Evolutionary conservation across 2,329 filamentous ascomycete genomes (phyloP).

Genomic region (Pyrenochaeta sp.): DNA sequence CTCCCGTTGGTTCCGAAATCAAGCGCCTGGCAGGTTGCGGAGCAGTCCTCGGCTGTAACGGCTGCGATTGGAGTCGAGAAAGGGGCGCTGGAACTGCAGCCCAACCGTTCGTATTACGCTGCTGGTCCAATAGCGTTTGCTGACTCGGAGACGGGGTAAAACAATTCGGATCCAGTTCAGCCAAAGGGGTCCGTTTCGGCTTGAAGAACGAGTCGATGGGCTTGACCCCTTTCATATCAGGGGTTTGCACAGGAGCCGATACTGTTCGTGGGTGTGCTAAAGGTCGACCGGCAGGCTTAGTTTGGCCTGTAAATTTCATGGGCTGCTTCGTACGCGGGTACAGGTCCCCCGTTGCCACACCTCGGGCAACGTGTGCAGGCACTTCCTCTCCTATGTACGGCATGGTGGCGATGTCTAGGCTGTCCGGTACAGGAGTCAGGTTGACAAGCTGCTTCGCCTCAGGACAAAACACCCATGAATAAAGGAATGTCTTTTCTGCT

Average conservation of each 20-base stretch:
- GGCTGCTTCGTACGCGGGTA: slow-evolving; percentile 87
- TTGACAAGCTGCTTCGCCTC: slow-evolving; percentile 73
- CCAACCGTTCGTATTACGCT: slow-evolving; percentile 62
- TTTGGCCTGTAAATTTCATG: slow-evolving; percentile 50
- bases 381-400: slow-evolving; percentile 81
- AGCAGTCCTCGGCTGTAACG: slow-evolving; percentile 44
- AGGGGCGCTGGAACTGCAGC: slow-evolving; percentile 59
- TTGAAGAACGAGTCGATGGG: slow-evolving; percentile 72
- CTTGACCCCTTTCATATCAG: slow-evolving; percentile 65
- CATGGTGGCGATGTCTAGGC: slow-evolving; percentile 72
- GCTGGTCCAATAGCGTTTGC: slow-evolving; percentile 63
- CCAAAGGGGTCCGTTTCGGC: slow-evolving; percentile 67
- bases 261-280: slow-evolving; percentile 47
- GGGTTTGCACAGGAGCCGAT: slow-evolving; percentile 43
- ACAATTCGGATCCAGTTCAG: slow-evolving; percentile 71
- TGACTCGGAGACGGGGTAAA: slow-evolving; percentile 73
- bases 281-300: slow-evolving; percentile 41
- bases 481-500: slow-evolving; percentile 90
- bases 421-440: slow-evolving; percentile 71
- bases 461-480: slow-evolving; percentile 95
- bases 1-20: slow-evolving; percentile 43
- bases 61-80: slow-evolving; percentile 38
- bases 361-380: slow-evolving; percentile 71
- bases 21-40: slow-evolving; percentile 52
- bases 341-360: slow-evolving; percentile 80